Percentiles rank a stretch among this genome's conserved stretches.
Evolutionary conservation across 371 early-diverging fungal genomes (phyloP).

Genomic region (Rhizopus sp.): DNA sequence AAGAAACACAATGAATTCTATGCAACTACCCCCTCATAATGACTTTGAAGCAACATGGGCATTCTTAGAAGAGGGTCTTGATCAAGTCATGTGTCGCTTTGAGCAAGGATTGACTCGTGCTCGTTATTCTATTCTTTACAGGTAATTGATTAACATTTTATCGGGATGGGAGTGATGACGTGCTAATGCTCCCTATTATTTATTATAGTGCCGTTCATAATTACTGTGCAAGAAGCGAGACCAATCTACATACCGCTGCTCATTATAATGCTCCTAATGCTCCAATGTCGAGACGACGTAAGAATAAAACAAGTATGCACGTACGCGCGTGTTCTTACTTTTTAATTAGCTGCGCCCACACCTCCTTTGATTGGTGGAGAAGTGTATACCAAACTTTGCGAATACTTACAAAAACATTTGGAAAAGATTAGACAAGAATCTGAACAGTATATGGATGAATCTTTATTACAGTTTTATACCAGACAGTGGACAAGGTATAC

Average conservation of each 20-base stretch:
- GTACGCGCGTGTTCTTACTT: not conserved
- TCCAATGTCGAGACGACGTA: conserved; percentile 37
- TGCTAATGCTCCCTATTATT: not conserved
- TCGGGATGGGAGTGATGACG: conserved; percentile 1
- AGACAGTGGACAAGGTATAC: conserved; percentile 89
- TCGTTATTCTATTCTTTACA: conserved; percentile 87
- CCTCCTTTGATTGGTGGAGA: conserved; percentile 87
- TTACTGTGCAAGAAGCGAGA: conserved; percentile 67
- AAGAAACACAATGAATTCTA: conserved; percentile 21
- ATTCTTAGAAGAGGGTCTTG: conserved; percentile 75
- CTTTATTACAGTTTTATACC: conserved; percentile 85
- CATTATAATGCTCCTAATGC: conserved; percentile 11
- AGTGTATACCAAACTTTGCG: conserved; percentile 75
- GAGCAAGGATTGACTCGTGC: conserved; percentile 74
- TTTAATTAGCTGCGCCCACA: conserved; percentile 38
- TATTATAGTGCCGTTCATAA: conserved; percentile 76
- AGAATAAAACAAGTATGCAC: not conserved
- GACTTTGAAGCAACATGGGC: conserved; percentile 77
- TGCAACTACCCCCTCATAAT: conserved; percentile 44
- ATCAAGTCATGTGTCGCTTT: conserved; percentile 77
- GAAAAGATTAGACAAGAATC: conserved; percentile 58
- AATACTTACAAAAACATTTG: conserved; percentile 76
- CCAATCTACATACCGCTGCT: conserved; percentile 19
- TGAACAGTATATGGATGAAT: conserved; percentile 72
- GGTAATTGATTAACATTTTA: conserved; percentile 53